Evolutionary conservation across 331 rosid genomes (phyloP), one percentile per base, ranked within the genome.

Genomic region (Stylosanthes scabra): DNA sequence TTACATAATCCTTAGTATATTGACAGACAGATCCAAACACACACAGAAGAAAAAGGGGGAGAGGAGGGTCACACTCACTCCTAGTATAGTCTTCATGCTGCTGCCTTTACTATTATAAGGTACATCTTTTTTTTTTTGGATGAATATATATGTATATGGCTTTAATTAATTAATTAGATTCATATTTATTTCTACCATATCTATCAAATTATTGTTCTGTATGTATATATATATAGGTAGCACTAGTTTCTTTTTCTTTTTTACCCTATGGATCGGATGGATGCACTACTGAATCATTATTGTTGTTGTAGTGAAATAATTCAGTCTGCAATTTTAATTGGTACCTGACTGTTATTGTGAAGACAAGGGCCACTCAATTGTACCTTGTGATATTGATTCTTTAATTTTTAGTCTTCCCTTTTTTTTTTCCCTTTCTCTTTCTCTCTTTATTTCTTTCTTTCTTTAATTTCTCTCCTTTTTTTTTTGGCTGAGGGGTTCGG

Each of bases 81-180:
- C 5, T 34, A 3, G 39, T 34, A 34, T 62, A 41, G 57, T 25
- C 9, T 46, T 62, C 14, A 25, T 71, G 68, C 14, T 46, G 62
- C 40, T 37, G 54, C 8, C 66, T 11, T 5, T 71, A 12, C 3
- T 34, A 34, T 34, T 34, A 34, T 34, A 34, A 4, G 6, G 39
- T 34, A 34, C 39, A 34, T 31, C 6, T n/a, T 34, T 0, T 11
- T 62, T 11, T 34, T 29, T 9, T 29, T 51, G 56, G 59, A 40
- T 62, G 37, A 50, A 5, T 54, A 8, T 59, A 34, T 34, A 41
- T 62, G 13, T 50, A 11, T 74, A 20, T 20, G 25, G 25, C 25
- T 20, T 20, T 20, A 20, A 20, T 46, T 49, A 47, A 16, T 46
- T 49, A 47, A 16, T 68, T 59, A 76, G 84, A 82, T 73, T 68